Conservation (phyloP, 148 eudicot genomes). For the Heliamphora exappendiculata region DNA sequence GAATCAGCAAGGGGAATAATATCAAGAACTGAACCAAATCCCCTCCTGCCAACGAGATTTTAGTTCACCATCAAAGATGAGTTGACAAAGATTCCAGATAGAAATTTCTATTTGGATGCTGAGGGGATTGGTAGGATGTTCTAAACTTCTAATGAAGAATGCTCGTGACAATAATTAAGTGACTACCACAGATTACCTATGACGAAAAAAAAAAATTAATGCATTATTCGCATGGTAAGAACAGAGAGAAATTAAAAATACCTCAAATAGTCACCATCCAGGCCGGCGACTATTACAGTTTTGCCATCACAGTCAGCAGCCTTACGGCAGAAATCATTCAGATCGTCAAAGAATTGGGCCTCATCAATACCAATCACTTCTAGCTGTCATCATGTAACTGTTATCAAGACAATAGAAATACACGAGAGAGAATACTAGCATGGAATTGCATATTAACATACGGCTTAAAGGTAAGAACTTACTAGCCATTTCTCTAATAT, state of each 20-base stretch:
- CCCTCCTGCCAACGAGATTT: constrained; percentile 50
- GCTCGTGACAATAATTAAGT: too few relatives aligned
- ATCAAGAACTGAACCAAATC: constrained; percentile 85
- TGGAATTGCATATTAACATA: not conserved
- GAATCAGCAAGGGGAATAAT: constrained; percentile 87
- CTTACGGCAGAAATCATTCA: constrained; percentile 74
- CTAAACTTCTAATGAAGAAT: too few relatives aligned
- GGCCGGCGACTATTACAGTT: constrained; percentile 73
- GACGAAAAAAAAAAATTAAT: too few relatives aligned
- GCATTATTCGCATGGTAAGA: not conserved
- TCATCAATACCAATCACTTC: constrained; percentile 92
- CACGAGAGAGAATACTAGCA: not conserved
- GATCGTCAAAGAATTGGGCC: constrained; percentile 88
- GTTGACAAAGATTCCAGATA: not conserved
- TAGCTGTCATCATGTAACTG: constrained; percentile 33
- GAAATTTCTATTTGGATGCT: not conserved
- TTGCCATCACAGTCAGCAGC: constrained; percentile 82
- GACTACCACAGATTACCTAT: not conserved
- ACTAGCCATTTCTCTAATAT: not conserved
- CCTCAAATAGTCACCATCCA: constrained; percentile 95
- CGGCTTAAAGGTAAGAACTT: not conserved
- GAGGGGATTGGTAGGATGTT: not conserved
- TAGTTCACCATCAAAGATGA: not conserved
- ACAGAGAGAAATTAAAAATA: constrained; percentile 5
- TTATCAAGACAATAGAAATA: not conserved